Conservation (phyloP, 2,329 filamentous ascomycete genomes). For the Phialocephala subalpina region DNA sequence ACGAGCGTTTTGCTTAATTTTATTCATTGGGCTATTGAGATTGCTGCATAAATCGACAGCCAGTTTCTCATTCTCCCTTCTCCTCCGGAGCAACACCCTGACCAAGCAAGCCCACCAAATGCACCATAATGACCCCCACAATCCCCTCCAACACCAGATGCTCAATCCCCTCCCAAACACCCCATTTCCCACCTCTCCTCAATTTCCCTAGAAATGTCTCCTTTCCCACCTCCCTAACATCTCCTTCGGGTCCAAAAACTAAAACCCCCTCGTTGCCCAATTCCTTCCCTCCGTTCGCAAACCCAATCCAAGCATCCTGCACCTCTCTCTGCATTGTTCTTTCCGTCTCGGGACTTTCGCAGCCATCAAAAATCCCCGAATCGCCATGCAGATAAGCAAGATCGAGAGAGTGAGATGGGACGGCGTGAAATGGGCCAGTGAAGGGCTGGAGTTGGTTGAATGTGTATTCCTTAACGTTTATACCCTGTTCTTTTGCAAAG, state of each 20-base stretch:
- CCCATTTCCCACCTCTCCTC: conserved; percentile 2
- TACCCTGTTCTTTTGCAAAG: neutral
- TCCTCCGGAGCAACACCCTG: neutral
- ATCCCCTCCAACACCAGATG: neutral
- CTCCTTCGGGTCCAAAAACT: neutral
- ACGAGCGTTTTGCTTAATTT: too few relatives aligned
- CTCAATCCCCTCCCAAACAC: conserved; percentile 5
- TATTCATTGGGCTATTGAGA: too few relatives aligned
- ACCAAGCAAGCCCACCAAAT: conserved; percentile 6
- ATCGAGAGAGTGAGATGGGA: conserved; percentile 18
- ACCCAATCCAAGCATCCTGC: conserved; percentile 17
- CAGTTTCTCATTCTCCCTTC: neutral
- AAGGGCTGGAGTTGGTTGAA: conserved; percentile 24
- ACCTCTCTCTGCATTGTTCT: conserved; percentile 2
- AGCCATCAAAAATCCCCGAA: conserved; percentile 16
- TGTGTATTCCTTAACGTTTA: neutral
- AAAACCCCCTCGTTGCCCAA: conserved; percentile 12
- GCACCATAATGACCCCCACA: neutral
- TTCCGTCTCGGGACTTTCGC: conserved; percentile 12
- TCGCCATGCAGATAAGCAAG: conserved; percentile 24
- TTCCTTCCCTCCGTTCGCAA: conserved; percentile 14
- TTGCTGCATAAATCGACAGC: too few relatives aligned
- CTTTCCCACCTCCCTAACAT: neutral
- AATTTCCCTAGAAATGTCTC: neutral
- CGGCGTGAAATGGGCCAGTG: neutral